Conservation (phyloP, 2,329 filamentous ascomycete genomes). For the Gnomoniopsis sp. region DNA sequence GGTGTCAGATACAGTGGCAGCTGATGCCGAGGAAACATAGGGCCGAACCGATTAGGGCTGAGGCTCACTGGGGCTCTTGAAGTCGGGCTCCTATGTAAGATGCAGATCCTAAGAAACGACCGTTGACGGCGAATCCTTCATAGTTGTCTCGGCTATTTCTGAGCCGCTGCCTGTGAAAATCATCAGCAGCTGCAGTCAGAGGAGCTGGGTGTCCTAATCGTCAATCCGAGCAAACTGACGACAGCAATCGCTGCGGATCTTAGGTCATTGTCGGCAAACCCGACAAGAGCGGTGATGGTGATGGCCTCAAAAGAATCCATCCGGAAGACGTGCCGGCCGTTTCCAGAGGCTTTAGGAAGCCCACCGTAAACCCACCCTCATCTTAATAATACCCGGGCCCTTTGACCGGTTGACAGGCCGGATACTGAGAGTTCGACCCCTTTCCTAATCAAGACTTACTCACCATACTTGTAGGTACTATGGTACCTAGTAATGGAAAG, state of each 20-base stretch:
- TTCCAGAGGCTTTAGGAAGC: neutral
- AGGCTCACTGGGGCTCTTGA: neutral
- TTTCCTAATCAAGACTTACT: neutral
- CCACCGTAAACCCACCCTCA: slow-evolving; percentile 9
- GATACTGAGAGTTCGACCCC: neutral
- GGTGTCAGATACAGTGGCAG: too few relatives aligned
- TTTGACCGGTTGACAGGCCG: neutral
- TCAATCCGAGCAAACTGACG: too few relatives aligned
- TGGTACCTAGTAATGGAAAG: too few relatives aligned
- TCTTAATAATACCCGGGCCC: neutral
- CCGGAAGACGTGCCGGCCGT: neutral
- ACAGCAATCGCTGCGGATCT: too few relatives aligned
- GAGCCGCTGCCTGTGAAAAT: neutral
- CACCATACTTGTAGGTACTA: too few relatives aligned
- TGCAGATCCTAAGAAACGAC: too few relatives aligned
- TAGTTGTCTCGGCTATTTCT: neutral
- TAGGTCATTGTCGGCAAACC: neutral
- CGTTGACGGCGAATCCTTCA: neutral
- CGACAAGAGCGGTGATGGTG: neutral
- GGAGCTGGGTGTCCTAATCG: neutral
- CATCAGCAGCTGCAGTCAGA: neutral
- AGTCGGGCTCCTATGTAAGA: neutral
- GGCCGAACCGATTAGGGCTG: slow-evolving; percentile 6
- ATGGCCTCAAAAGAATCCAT: neutral
- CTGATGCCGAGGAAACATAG: neutral